These are phyloP conservation scores for Debaryomycetaceae sp. DNA, from an alignment of 1,139 yeast species.

Conservation along the genomic window DNA sequence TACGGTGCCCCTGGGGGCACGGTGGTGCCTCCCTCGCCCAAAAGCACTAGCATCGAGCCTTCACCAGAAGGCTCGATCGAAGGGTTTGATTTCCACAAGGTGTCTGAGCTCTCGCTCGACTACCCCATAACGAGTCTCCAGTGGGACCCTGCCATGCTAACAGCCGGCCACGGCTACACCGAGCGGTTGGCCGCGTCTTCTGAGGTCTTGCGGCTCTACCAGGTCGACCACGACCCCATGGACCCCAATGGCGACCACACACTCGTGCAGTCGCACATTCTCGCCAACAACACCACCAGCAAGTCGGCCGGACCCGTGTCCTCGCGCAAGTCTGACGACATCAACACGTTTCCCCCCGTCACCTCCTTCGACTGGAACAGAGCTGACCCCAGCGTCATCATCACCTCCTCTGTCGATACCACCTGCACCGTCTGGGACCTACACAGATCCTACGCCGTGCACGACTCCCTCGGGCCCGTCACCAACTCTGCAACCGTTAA, in stretches of 20 bases:
- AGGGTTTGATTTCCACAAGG: constrained; percentile 45
- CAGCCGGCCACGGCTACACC: constrained; percentile 16
- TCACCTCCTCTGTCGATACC: constrained; percentile 89
- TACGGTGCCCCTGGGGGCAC: not conserved
- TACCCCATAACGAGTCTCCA: constrained; percentile 68
- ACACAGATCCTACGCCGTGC: constrained; percentile 26
- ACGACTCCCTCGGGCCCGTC: constrained; percentile 17
- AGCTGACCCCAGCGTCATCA: constrained; percentile 63
- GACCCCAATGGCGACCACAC: constrained; percentile 31
- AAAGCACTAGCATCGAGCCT: not conserved
- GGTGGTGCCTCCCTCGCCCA: not conserved
- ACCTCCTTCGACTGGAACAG: constrained; percentile 94
- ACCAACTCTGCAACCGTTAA: constrained; percentile 68
- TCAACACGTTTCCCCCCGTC: constrained; percentile 68
- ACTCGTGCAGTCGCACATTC: constrained; percentile 36
- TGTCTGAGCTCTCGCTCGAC: constrained; percentile 53
- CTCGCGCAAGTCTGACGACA: constrained; percentile 20
- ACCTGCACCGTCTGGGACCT: constrained; percentile 97
- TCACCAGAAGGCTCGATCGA: constrained; percentile 19
- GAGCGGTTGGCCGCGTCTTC: constrained; percentile 64
- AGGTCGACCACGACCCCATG: constrained; percentile 34
- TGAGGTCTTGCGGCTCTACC: constrained; percentile 69
- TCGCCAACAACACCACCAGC: constrained; percentile 37
- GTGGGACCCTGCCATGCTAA: constrained; percentile 61
- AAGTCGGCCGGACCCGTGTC: constrained; percentile 8